Conservation (phyloP, 345 rosid genomes). For the Gossypium sturtianum region DNA sequence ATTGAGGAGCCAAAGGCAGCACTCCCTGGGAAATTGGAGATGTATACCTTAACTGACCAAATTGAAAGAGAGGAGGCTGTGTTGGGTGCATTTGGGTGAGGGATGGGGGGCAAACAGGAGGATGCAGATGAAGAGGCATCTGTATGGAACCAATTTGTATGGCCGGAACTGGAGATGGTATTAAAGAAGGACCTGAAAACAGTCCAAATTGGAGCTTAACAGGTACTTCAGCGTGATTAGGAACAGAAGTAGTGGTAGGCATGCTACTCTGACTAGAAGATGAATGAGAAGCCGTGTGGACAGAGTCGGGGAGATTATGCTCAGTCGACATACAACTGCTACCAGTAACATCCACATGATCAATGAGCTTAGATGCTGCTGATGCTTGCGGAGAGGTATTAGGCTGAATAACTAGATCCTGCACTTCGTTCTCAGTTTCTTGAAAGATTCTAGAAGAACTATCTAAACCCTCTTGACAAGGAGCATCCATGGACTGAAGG, state of each 20-base stretch:
- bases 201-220: conserved; percentile 89
- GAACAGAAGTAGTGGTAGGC: conserved; percentile 32
- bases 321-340: conserved; percentile 29
- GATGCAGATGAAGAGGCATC: conserved; percentile 97
- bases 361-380: conserved; percentile 29
- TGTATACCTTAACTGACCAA: conserved; percentile 81
- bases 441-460: conserved; percentile 39
- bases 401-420: conserved; percentile 40
- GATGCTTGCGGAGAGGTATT: conserved; percentile 30
- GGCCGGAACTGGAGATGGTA: conserved; percentile 92
- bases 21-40: conserved; percentile 75
- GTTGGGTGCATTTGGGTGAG: conserved; percentile 55
- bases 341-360: conserved; percentile 33
- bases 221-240: conserved; percentile 55
- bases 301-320: conserved; percentile 30
- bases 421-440: conserved; percentile 54
- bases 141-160: conserved; percentile 99
- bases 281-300: conserved; percentile 27
- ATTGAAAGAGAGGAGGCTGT: conserved; percentile 78
- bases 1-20: conserved; percentile 56
- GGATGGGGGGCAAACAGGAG: conserved; percentile 54
- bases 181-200: conserved; percentile 87
- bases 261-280: conserved; percentile 42
- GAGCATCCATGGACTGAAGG: conserved; percentile 31
- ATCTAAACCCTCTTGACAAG: conserved; percentile 34